Evolutionary conservation across 2,329 filamentous ascomycete genomes (phyloP), one percentile per base, ranked within the genome.

Genomic region (Colletotrichum melonis): DNA sequence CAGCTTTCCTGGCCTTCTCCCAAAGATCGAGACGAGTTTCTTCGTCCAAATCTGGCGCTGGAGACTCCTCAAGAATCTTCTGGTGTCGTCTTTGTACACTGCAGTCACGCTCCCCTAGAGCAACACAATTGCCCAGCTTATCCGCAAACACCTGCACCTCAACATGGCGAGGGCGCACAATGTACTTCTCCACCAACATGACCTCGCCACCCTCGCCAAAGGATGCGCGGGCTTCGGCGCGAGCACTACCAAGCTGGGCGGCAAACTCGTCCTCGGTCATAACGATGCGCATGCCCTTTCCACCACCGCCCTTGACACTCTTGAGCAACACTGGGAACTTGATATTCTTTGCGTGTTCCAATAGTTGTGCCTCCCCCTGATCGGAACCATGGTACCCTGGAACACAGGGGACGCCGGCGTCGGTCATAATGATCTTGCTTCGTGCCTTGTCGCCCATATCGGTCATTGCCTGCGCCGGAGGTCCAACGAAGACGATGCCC

Each of bases 401-500:
- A 62, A 99, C 97, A 79, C 97, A 98, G 5, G 95, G 95, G 4
- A 99, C 97, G 9, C 95, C 95, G n/a, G 97, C 96, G 5, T 91
- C 91, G 42, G 91, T 95, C 97, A 99, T 98, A 80, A 99, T 98
- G 81, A 98, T 94, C 83, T 99, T 99, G 65, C 94, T 97, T 73
- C 93, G 89, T 68, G 93, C 95, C 86, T 98, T 98, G 85, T 97
- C 94, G 63, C 95, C 95, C 95, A 98, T 98, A 72, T 95, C 95
- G 71, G 93, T 86, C 80, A 94, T 95, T 77, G 95, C 95, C 64
- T 90, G 88, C 32, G 92, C 91, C 3, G 97, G 95, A 1, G 97
- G 97, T 0, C 97, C 97, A 78, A 99, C 97, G 81, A 99, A 99
- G 68, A 96, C 92, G 76, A 99, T 89, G 12, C 97, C 97, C 57